Evolutionary conservation across 768 basidiomycete genomes (phyloP).

Genomic region (Tricholoma furcatifolium): DNA sequence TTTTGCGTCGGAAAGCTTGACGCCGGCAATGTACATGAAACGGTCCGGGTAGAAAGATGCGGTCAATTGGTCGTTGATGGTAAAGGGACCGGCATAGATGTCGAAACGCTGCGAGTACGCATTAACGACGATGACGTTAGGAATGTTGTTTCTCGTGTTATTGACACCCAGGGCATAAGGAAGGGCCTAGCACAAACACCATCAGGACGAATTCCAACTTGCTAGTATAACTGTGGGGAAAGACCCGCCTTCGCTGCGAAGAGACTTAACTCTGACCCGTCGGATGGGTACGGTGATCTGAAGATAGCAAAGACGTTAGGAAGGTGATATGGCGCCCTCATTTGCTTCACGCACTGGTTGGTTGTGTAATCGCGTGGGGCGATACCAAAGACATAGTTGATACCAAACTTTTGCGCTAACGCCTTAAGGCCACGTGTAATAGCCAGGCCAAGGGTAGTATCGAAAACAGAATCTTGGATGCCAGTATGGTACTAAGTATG

Average conservation of each 20-base stretch:
- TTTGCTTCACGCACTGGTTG: conserved; percentile 40
- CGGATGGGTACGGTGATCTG: conserved; percentile 64
- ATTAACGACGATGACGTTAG: conserved; percentile 65
- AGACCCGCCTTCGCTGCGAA: conserved; percentile 45
- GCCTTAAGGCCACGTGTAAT: conserved; percentile 57
- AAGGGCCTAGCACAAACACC: conserved; percentile 35
- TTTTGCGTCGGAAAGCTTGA: conserved; percentile 49
- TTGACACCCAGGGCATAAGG: conserved; percentile 59
- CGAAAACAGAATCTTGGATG: conserved; percentile 50
- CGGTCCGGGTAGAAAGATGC: conserved; percentile 66
- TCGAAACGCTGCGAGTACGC: conserved; percentile 67
- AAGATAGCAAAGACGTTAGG: conserved; percentile 3
- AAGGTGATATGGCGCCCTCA: background rate
- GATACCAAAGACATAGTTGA: conserved; percentile 62
- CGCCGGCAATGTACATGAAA: conserved; percentile 60
- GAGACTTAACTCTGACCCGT: conserved; percentile 57
- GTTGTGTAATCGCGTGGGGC: conserved; percentile 78
- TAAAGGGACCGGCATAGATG: conserved; percentile 68
- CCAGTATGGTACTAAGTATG: conserved; percentile 70
- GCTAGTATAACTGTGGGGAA: background rate
- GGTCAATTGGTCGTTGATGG: conserved; percentile 79
- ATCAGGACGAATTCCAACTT: background rate
- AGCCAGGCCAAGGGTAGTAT: conserved; percentile 50
- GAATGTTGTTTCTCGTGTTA: conserved; percentile 58
- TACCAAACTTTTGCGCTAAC: conserved; percentile 58